Evolutionary conservation across 1,284 basidiomycete species (phyloP), one percentile per base, ranked within the genome.

Genomic region (Pascua guehoae): DNA sequence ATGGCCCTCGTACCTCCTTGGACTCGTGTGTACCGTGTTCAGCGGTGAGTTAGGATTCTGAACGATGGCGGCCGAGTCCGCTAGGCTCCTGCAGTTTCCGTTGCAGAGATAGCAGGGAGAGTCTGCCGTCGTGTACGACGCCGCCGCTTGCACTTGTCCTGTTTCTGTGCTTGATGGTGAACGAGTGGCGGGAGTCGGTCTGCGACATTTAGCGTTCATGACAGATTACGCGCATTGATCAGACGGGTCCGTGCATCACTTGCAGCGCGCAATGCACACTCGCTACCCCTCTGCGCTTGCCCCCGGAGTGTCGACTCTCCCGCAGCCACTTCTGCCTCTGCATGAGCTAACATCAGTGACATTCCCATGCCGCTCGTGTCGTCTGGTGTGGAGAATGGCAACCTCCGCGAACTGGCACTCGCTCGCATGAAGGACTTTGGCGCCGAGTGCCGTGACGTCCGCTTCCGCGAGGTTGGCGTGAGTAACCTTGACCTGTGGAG

Each of bases 401-500:
- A 99, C 75, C 79, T 99, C 63, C 87, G 96, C 53, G 95, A 99
- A 75, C 81, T 99, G 47, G 95, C 96, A 36, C 81, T 98, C 43
- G 94, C 94, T 65, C 85, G 96, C 18, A 96, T 99, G 93, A 95
- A 95, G 78, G 96, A 99, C 76, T 98, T 98, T 78, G 96, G 96
- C 41, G 90, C 91, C 42, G 91, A 94, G 66, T 99, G 96, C 77
- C 85, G 96, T 53, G 96, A 99, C 74, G 95, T 99, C 37, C 86
- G 96, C 47, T 96, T 90, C 79, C 88, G 96, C 51, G 96, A 99
- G 84, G 96, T 99, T 47, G 96, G 96, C 45, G 88, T 97, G 78
- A 72, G 88, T 83, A 41, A 52, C 11, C 15, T 24, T 41, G 7
- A 49, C 7, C 11, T 36, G 3, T 32, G 24, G 7, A 32, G 24